Conservation (phyloP, 148 eudicot species). For the Camellia granthamiana region DNA sequence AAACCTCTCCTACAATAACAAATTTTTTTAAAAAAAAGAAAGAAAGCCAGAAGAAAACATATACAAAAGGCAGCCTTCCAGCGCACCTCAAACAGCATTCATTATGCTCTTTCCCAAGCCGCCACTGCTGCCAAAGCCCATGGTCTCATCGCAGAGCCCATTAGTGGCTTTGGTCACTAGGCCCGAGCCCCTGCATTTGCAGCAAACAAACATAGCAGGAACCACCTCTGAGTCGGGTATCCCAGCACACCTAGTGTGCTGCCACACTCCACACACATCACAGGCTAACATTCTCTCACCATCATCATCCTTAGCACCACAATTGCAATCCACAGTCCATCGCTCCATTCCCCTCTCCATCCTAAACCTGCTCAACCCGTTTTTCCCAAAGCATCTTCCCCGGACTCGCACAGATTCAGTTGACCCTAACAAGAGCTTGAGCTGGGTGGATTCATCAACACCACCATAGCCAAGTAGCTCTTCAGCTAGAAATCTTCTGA, state of each 20-base stretch:
- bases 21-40: too few species aligned
- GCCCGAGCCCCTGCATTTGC: constrained; percentile 30
- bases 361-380: constrained; percentile 43
- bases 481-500: constrained; percentile 66
- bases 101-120: constrained; percentile 27
- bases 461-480: constrained; percentile 76
- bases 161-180: constrained; percentile 12
- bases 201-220: constrained; percentile 65
- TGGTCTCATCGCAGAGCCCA: constrained; percentile 10
- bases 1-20: neutral
- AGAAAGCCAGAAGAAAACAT: neutral
- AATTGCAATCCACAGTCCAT: constrained; percentile 87
- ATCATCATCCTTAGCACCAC: constrained; percentile 90
- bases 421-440: constrained; percentile 62
- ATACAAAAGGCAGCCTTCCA: constrained; percentile 6
- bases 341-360: constrained; percentile 83
- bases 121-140: constrained; percentile 13
- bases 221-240: constrained; percentile 56
- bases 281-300: constrained; percentile 97
- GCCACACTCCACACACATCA: constrained; percentile 83
- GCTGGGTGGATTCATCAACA: constrained; percentile 70
- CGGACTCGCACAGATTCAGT: constrained; percentile 36
- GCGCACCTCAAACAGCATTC: constrained; percentile 24
- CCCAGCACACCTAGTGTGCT: constrained; percentile 84
- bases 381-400: constrained; percentile 62